These are phyloP conservation scores for Plasmodium gonderi DNA, from an alignment of 169 alveolate genomes.

Conservation along the genomic window DNA sequence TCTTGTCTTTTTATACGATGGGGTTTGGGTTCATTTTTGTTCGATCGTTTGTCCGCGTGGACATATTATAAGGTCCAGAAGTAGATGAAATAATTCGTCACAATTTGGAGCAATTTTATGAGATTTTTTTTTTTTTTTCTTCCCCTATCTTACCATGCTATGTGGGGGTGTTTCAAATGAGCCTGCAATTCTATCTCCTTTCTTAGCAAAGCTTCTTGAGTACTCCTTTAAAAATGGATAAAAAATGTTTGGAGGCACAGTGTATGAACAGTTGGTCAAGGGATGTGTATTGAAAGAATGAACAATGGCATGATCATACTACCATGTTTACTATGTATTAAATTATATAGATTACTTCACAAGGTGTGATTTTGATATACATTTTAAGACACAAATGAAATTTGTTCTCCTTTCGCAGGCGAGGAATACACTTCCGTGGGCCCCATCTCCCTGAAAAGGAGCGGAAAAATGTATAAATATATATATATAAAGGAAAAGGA, in stretches of 20 bases:
- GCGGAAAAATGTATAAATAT: neutral
- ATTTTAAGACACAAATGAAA: conserved; percentile 89
- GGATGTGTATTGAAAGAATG: neutral
- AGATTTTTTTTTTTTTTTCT: neutral
- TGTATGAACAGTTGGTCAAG: neutral
- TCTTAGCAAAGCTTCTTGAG: conserved; percentile 87
- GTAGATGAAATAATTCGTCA: neutral
- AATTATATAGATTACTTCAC: conserved; percentile 62
- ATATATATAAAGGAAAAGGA: neutral
- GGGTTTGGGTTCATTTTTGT: too few relatives aligned
- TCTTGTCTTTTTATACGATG: too few relatives aligned
- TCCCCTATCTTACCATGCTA: conserved; percentile 78
- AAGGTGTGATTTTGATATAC: conserved; percentile 85
- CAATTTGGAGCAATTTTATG: too few relatives aligned
- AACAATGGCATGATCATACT: neutral
- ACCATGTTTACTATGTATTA: too few relatives aligned
- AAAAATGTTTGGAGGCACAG: neutral
- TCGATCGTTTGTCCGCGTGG: too few relatives aligned
- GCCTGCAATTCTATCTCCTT: conserved; percentile 91
- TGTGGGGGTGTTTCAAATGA: conserved; percentile 90
- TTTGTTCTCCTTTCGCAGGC: conserved; percentile 90
- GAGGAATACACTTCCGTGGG: conserved; percentile 91
- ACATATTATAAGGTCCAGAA: neutral
- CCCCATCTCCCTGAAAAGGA: conserved; percentile 89
- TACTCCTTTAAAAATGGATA: conserved; percentile 72